These are phyloP conservation scores for Russula vinacea DNA, from an alignment of 768 basidiomycete genomes.

Conservation along the genomic window DNA sequence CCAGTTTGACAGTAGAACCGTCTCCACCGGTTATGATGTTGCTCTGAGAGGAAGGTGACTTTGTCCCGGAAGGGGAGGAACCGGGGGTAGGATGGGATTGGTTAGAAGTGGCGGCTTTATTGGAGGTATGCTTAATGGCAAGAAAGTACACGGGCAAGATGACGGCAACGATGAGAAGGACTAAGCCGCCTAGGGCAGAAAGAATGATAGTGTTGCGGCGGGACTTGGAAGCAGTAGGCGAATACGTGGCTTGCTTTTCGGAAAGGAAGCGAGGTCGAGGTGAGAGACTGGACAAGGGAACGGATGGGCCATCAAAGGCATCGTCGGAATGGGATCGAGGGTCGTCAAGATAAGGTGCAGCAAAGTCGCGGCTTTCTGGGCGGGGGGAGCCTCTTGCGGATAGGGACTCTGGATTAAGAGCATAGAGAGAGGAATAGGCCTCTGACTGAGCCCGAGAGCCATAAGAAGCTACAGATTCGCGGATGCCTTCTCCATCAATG, in stretches of 20 bases:
- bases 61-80: constrained; percentile 27
- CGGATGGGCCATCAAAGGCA: constrained; percentile 33
- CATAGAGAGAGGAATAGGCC: constrained; percentile 58
- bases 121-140: constrained; percentile 47
- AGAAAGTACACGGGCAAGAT: constrained; percentile 65
- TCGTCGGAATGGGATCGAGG: constrained; percentile 41
- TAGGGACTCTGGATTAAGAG: constrained; percentile 48
- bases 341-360: constrained; percentile 58
- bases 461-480: constrained; percentile 59
- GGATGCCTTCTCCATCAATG: constrained; percentile 43
- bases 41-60: constrained; percentile 31
- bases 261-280: constrained; percentile 47
- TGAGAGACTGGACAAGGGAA: constrained; percentile 43
- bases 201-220: constrained; percentile 43
- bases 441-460: constrained; percentile 47
- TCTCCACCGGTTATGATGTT: constrained; percentile 66
- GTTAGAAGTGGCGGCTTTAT: constrained; percentile 18
- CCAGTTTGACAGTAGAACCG: constrained; percentile 72
- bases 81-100: constrained; percentile 20
- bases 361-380: constrained; percentile 29
- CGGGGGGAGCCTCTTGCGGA: constrained; percentile 34
- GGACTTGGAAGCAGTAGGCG: constrained; percentile 43
- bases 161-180: constrained; percentile 57
- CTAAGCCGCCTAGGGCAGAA: constrained; percentile 42
- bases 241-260: constrained; percentile 62